A percentile compares a stretch with the other conserved stretches of the same genome.
These are phyloP conservation scores for Ciborinia camelliae DNA, from an alignment of 2,329 filamentous ascomycete species.

Conservation along the genomic window DNA sequence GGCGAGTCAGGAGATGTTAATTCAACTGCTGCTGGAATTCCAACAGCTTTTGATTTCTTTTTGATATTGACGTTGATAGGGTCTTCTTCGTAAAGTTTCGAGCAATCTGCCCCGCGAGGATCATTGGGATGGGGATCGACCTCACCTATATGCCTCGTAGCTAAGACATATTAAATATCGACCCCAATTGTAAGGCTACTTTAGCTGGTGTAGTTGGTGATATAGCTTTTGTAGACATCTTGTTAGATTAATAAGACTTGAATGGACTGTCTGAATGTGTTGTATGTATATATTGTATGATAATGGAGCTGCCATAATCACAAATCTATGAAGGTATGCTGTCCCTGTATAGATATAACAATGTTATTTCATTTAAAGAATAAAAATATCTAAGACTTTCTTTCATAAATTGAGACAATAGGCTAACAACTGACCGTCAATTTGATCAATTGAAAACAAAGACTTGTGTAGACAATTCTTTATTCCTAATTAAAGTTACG, in stretches of 20 bases:
- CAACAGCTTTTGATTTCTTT: neutral
- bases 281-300: too few species aligned
- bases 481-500: neutral
- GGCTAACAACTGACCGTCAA: too few species aligned
- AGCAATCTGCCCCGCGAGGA: neutral
- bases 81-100: neutral
- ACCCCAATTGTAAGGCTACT: conserved; percentile 1
- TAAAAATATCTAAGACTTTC: too few species aligned
- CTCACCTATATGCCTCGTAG: neutral
- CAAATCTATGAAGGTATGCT: too few species aligned
- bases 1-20: too few species aligned
- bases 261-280: too few species aligned
- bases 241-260: too few species aligned
- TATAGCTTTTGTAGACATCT: neutral
- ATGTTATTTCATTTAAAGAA: too few species aligned
- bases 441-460: too few species aligned
- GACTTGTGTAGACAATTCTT: neutral
- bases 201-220: neutral
- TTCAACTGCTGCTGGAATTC: neutral
- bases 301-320: too few species aligned
- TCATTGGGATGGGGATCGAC: neutral
- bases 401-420: neutral
- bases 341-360: too few species aligned
- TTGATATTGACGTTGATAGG: neutral
- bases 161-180: neutral